Percentiles rank a stretch among this genome's conserved stretches.
Evolutionary conservation across 208 protist species (phyloP).

Genomic region (Acanthamoeba lenticulata): DNA sequence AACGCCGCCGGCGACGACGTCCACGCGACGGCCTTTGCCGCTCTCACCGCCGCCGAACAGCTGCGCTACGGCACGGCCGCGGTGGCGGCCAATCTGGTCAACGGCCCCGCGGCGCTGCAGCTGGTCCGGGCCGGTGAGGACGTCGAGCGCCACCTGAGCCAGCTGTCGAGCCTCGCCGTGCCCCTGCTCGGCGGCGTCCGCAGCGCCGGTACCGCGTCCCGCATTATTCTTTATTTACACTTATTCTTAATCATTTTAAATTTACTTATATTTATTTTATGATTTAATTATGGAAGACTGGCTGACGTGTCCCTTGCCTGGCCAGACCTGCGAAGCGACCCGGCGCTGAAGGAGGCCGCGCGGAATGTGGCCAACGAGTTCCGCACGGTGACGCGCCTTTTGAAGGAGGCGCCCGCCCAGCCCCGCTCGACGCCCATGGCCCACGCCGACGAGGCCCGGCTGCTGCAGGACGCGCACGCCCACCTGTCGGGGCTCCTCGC

Average conservation of each 20-base stretch:
- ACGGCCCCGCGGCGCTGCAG: not conserved
- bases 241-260: not conserved
- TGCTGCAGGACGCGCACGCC: not conserved
- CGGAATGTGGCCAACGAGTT: slow-evolving; percentile 11
- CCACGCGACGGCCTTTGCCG: not conserved
- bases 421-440: not conserved
- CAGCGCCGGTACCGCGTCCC: not conserved
- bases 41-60: slow-evolving; percentile 15
- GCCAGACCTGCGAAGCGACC: not conserved
- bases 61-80: not conserved
- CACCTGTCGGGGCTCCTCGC: not conserved
- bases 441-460: not conserved
- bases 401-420: not conserved
- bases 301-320: not conserved
- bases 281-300: too few species aligned
- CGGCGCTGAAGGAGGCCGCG: not conserved
- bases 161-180: slow-evolving; percentile 16
- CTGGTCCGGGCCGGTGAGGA: not conserved
- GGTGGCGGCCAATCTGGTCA: not conserved
- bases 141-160: not conserved
- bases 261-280: too few species aligned
- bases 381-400: not conserved
- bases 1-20: not conserved
- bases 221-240: not conserved
- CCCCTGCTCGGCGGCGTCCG: not conserved